Conservation (phyloP, 2,329 filamentous ascomycete species). For the Talaromyces sp. region DNA sequence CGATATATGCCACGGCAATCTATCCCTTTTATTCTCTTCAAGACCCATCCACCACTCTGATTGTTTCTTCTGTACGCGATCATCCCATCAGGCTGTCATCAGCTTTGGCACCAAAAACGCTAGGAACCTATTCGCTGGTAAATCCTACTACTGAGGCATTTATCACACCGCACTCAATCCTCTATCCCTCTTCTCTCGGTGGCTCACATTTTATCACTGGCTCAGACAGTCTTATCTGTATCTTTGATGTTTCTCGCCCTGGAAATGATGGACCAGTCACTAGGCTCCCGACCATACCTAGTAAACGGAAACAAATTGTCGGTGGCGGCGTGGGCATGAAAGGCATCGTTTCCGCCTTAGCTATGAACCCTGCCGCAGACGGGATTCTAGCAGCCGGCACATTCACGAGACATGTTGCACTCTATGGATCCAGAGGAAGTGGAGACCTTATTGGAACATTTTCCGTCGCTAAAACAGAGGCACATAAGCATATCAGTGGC, state of each 20-base stretch:
- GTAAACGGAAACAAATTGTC: constrained; percentile 41
- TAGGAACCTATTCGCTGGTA: constrained; percentile 52
- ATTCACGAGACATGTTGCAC: constrained; percentile 49
- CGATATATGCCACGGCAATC: constrained; percentile 49
- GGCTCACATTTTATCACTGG: constrained; percentile 54
- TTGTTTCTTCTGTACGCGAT: constrained; percentile 49
- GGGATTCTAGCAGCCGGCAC: constrained; percentile 55
- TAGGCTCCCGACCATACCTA: constrained; percentile 45
- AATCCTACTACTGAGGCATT: constrained; percentile 53
- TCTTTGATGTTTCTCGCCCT: constrained; percentile 51
- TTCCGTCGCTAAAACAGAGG: constrained; percentile 35
- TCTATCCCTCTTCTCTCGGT: constrained; percentile 42
- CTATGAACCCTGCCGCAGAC: constrained; percentile 36
- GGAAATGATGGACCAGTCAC: constrained; percentile 42
- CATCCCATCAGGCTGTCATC: constrained; percentile 55
- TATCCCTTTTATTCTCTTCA: constrained; percentile 52
- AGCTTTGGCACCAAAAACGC: constrained; percentile 42
- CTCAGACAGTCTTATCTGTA: constrained; percentile 47
- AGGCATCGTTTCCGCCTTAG: constrained; percentile 51
- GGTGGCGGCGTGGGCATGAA: constrained; percentile 48
- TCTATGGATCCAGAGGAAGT: constrained; percentile 48
- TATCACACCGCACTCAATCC: constrained; percentile 50
- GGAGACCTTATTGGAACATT: constrained; percentile 50
- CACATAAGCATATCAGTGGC: constrained; percentile 39
- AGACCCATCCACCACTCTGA: constrained; percentile 43